phyloP scores from a whole-genome alignment of 2,329 filamentous ascomycete genomes.

The Calonectria honghensis region DNA sequence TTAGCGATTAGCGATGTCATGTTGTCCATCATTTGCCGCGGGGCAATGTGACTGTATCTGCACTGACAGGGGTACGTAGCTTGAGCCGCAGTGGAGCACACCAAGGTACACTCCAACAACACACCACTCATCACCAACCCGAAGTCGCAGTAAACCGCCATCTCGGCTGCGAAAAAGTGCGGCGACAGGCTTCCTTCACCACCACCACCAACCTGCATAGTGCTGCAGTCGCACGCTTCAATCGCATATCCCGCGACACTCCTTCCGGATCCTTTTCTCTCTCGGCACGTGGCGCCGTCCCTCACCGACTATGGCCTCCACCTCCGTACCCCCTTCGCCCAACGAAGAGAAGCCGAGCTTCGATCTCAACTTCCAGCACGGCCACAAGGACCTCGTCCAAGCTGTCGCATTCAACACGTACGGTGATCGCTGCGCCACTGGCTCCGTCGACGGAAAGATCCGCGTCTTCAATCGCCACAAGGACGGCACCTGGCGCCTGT shows the following conservation, averaged over 20 bases:
- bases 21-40: slow-evolving; percentile 15
- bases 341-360: slow-evolving; percentile 69
- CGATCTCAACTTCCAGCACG: slow-evolving; percentile 80
- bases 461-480: slow-evolving; percentile 92
- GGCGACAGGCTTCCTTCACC: slow-evolving; percentile 3
- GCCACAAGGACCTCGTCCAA: slow-evolving; percentile 87
- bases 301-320: slow-evolving; percentile 52
- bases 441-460: slow-evolving; percentile 93
- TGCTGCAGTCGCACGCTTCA: background rate
- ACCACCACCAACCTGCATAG: no score
- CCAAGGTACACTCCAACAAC: slow-evolving; percentile 41
- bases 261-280: background rate
- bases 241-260: background rate
- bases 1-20: background rate
- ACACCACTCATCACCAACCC: slow-evolving; percentile 33
- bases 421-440: slow-evolving; percentile 92
- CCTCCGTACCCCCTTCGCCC: slow-evolving; percentile 59
- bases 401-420: slow-evolving; percentile 94
- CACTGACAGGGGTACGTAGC: slow-evolving; percentile 45
- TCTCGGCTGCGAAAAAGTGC: background rate
- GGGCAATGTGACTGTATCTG: slow-evolving; percentile 38
- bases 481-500: slow-evolving; percentile 85
- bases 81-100: slow-evolving; percentile 54
- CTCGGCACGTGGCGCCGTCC: slow-evolving; percentile 1
- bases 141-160: slow-evolving; percentile 4